Base-by-base conservation (phyloP, 2,329 filamentous ascomycete species). In the Cladosporium oxysporum region DNA sequence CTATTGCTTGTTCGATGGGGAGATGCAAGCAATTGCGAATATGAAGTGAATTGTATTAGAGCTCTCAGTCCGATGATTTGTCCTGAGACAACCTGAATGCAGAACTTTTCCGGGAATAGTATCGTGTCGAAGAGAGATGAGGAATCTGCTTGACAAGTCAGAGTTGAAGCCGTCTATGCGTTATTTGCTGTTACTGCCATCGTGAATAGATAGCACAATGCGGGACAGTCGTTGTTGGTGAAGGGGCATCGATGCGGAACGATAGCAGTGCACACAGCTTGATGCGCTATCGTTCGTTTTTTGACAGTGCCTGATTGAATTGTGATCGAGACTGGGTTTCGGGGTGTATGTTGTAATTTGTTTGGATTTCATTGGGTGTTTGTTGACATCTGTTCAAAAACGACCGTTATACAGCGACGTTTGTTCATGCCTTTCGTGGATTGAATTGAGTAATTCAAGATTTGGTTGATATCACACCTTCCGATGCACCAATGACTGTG, bases 11-110 rank as follows among this genome's bases (percentile, higher is more conserved):
- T 58, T 58, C 53, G 55, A 58, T 58, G 31, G 11, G 11, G 7
- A 21, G 5, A 18, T 1, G 28, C 50, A 1, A 5, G 2, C 1
- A 0, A 5, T 11, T 7, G 1, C 14, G 5, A 18, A 2, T 53
- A 53, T 53, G 28, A 31, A 18, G 23, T 29, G 2, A 28, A 23
- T 26, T 26, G 23, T 26, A 2, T 26, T 26, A 26, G 3, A 26
- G 23, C 23, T 26, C 23, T 1, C 23, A 26, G 23, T 26, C 23
- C 3, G 23, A 26, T 26, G 23, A 26, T 26, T 26, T 26, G 23
- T 26, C 23, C 23, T 26, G 1, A 26, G 23, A 26, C 23, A 26
- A 26, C 23, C 3, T 26, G 3, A 3, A 26, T 26, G 23, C 23
- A 26, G 23, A 26, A 26, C 23, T 26, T 26, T 3, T 26, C 23